Evolutionary conservation across 2,329 filamentous ascomycete species (phyloP).

Genomic region (Biscogniauxia mediterranea): DNA sequence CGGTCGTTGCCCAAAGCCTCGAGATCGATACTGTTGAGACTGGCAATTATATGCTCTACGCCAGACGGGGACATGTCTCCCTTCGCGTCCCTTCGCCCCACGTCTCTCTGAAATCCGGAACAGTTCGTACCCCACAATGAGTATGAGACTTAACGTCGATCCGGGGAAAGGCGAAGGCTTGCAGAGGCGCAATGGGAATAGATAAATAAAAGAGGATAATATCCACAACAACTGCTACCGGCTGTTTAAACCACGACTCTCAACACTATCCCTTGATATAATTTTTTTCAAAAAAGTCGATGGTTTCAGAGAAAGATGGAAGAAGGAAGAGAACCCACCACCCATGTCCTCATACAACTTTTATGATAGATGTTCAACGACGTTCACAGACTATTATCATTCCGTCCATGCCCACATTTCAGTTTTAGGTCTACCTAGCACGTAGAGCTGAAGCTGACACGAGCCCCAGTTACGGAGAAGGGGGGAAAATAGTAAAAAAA

Average conservation of each 20-base stretch:
- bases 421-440: background rate
- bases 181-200: background rate
- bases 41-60: background rate
- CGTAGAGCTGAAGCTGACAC: background rate
- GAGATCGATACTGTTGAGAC: background rate
- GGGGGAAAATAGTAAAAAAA: too few species aligned
- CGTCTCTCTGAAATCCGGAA: background rate
- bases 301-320: background rate
- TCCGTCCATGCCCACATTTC: background rate
- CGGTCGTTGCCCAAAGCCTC: background rate
- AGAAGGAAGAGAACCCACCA: background rate
- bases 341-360: background rate
- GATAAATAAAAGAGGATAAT: background rate
- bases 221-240: background rate
- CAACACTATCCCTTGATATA: background rate
- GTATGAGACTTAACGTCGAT: background rate
- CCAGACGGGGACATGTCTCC: background rate
- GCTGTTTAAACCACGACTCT: too few species aligned
- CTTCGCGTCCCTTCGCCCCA: background rate
- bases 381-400: background rate
- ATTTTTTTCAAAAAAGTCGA: background rate
- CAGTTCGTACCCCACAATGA: background rate
- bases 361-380: background rate
- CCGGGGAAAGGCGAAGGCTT: background rate
- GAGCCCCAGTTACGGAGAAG: background rate